phyloP scores from a whole-genome alignment of 2,329 filamentous ascomycete genomes.

The Penicillium sp. region DNA sequence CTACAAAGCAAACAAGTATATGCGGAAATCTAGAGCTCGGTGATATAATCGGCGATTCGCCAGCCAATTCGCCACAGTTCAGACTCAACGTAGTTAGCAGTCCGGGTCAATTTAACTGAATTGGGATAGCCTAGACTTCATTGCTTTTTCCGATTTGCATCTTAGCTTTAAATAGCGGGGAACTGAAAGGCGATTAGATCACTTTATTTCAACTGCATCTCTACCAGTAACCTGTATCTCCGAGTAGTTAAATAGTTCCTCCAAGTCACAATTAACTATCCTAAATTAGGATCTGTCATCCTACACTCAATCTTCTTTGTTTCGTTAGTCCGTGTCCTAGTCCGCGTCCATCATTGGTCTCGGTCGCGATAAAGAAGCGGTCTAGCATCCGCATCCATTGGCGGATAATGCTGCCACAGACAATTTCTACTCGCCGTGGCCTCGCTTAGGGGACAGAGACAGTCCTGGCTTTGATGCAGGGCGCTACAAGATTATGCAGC shows the following conservation, averaged over 20 bases:
- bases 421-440: background rate
- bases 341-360: background rate
- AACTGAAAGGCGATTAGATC: constrained; percentile 9
- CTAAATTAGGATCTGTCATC: background rate
- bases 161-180: constrained; percentile 5
- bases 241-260: background rate
- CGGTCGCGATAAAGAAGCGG: constrained; percentile 3
- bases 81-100: background rate
- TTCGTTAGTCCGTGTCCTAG: background rate
- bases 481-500: background rate
- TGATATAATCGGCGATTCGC: background rate
- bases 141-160: constrained; percentile 13
- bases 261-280: background rate
- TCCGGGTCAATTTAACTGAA: background rate
- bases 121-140: background rate
- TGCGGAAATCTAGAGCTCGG: background rate
- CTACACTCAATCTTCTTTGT: background rate
- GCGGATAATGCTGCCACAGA: constrained; percentile 2
- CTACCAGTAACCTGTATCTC: background rate
- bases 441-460: background rate
- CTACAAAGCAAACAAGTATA: background rate
- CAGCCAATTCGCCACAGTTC: background rate
- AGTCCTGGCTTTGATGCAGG: background rate
- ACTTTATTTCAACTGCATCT: constrained; percentile 19
- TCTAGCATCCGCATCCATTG: constrained; percentile 4